These are phyloP conservation scores for Cyclostephanos tholiformis DNA, from an alignment of 108 stramenopile genomes.

Conservation along the genomic window DNA sequence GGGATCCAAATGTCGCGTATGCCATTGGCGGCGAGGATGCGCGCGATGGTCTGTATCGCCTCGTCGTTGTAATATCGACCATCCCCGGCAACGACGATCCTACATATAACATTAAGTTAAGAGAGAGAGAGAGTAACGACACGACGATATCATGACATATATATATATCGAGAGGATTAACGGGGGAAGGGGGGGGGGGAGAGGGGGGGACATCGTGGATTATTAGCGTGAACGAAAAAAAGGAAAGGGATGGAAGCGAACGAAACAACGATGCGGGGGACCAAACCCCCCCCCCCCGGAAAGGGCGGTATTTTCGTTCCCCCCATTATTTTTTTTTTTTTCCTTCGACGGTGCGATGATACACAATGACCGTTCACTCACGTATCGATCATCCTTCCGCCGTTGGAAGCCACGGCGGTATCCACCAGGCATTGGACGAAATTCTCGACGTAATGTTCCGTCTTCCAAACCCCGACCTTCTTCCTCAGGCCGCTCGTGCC, in stretches of 20 bases:
- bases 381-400: constrained; percentile 83
- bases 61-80: constrained; percentile 93
- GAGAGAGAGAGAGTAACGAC: too few relatives aligned
- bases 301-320: too few relatives aligned
- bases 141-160: not conserved
- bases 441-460: constrained; percentile 92
- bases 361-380: constrained; percentile 50
- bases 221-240: too few relatives aligned
- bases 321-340: too few relatives aligned
- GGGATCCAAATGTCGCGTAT: constrained; percentile 91
- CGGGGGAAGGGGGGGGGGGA: too few relatives aligned
- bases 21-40: constrained; percentile 90
- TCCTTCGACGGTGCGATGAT: too few relatives aligned
- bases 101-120: too few relatives aligned
- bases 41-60: constrained; percentile 93
- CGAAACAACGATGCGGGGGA: too few relatives aligned
- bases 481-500: constrained; percentile 98
- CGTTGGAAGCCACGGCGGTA: constrained; percentile 73
- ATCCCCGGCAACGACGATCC: constrained; percentile 88
- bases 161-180: too few relatives aligned
- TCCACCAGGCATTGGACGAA: constrained; percentile 96
- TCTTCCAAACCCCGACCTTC: constrained; percentile 90
- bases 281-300: too few relatives aligned
- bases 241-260: too few relatives aligned
- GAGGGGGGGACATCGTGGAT: too few relatives aligned